Evolutionary conservation across 768 basidiomycete genomes (phyloP), one percentile per base, ranked within the genome.

Genomic region (Cubamyces lactineus): DNA sequence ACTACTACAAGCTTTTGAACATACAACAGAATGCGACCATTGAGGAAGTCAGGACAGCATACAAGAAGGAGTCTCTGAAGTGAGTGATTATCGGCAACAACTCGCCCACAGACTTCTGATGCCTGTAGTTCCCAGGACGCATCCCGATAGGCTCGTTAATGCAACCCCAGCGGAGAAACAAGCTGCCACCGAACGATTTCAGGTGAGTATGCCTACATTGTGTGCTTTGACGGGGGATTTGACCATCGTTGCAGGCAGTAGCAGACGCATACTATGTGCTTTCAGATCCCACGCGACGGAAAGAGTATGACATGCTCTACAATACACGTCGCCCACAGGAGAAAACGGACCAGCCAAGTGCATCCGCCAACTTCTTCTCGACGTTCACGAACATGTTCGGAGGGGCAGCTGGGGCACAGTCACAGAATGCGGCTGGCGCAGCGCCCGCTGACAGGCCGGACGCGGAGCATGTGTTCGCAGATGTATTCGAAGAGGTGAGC

Each of bases 241-340:
- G 34, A 64, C 41, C n/a, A 17, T 34, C 51, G 1, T 16, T 66
- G 55, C 71, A 90, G 89, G 86, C 89, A 8, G 87, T 97, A 64
- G 94, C 95, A 55, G 95, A 97, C 74, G 94, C 94, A 17, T 96
- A 96, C 76, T 97, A 92, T 72, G 91, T 96, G 26, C 84, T 98
- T 40, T 94, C 92, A 2, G 93, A 97, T 74, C 75, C 86, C 4
- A 79, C 81, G 45, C 81, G 90, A 59, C 83, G 88, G 60, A 79
- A 74, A 69, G 90, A 93, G 74, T 93, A 93, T 65, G 92, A 93
- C 66, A 65, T 66, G 0, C 74, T 92, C 0, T 89, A 89, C 70
- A 74, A 77, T n/a, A 81, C 85, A 8, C 84, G 83, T 53, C 64
- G 80, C 8, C 69, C 72, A 17, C 71, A 77, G 38, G 84, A 86